phyloP scores from a whole-genome alignment of 176 grass and related monocot genomes.

The Puya raimondii region DNA sequence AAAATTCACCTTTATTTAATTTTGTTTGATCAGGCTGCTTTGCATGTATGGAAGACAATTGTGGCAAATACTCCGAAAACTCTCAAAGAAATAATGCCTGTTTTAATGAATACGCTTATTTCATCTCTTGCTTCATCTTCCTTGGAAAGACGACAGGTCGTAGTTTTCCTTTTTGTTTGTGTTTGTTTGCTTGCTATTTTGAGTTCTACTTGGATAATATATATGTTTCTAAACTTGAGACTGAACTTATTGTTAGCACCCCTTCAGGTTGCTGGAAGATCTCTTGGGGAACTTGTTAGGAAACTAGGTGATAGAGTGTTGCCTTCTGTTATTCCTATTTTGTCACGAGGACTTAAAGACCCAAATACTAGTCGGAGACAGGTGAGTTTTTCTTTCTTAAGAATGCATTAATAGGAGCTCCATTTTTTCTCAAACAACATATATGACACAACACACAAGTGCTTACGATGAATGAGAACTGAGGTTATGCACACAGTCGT shows the following conservation, averaged over 20 bases:
- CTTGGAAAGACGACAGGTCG: constrained; percentile 83
- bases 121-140: constrained; percentile 94
- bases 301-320: constrained; percentile 97
- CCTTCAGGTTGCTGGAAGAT: constrained; percentile 82
- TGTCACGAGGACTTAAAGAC: constrained; percentile 81
- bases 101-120: constrained; percentile 93
- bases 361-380: constrained; percentile 79
- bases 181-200: constrained; percentile 1
- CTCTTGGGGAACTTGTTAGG: constrained; percentile 94
- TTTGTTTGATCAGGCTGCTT: constrained; percentile 44
- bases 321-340: constrained; percentile 90
- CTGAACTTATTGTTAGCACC: constrained; percentile 1
- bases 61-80: constrained; percentile 96
- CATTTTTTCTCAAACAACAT: too few species aligned
- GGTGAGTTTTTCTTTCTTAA: constrained; percentile 43
- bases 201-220: neutral
- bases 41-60: constrained; percentile 98
- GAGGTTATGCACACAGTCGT: neutral
- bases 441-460: too few species aligned
- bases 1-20: neutral
- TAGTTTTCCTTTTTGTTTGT: constrained; percentile 10
- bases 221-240: constrained; percentile 12
- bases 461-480: neutral
- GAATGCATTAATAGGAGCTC: neutral
- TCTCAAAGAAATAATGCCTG: constrained; percentile 97